Evolutionary conservation across 1,284 basidiomycete genomes (phyloP), one percentile per base, ranked within the genome.

Genomic region (Calocybe gambosa): DNA sequence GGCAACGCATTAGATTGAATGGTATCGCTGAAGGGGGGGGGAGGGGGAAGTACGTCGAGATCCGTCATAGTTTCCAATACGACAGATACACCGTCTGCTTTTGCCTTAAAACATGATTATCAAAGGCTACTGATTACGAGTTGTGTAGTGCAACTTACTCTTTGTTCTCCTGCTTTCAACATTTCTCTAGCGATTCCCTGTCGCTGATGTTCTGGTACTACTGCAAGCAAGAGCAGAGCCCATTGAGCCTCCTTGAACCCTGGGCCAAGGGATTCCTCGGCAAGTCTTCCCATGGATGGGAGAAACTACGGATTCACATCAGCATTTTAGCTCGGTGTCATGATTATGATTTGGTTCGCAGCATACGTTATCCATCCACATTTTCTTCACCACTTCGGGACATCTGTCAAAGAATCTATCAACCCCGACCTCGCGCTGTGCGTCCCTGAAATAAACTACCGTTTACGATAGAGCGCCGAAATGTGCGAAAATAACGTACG

Each of bases 341-440:
- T n/a, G 2, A 2, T n/a, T 8, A 5, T 8, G 15, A n/a, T 8
- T 15, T 34, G 43, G 26, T 18, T n/a, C 21, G 16, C 3, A 29
- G 46, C 43, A n/a, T 40, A 65, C 60, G 45, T 62, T 51, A 8
- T 59, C 52, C n/a, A 49, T 26, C 58, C 60, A 63, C 61, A 61
- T 63, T 19, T 35, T 49, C 28, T 44, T 49, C 9, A 58, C 39
- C 7, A 50, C 55, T 2, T 51, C 45, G 0, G 59, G 50, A 9
- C 56, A 42, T 10, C 42, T 53, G 3, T 49, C 51, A 23, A 61
- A 39, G 45, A 61, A 60, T 10, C 54, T 37, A 19, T 57, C 47
- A 45, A 51, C 57, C 26, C 55, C 56, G 3, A 49, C 48, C 7
- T 51, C 60, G n/a, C 56, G 57, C 46, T 58, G 50, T 42, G 59